Evolutionary conservation across 1,284 basidiomycete species (phyloP), one percentile per base, ranked within the genome.

Genomic region (Ustilago curta): DNA sequence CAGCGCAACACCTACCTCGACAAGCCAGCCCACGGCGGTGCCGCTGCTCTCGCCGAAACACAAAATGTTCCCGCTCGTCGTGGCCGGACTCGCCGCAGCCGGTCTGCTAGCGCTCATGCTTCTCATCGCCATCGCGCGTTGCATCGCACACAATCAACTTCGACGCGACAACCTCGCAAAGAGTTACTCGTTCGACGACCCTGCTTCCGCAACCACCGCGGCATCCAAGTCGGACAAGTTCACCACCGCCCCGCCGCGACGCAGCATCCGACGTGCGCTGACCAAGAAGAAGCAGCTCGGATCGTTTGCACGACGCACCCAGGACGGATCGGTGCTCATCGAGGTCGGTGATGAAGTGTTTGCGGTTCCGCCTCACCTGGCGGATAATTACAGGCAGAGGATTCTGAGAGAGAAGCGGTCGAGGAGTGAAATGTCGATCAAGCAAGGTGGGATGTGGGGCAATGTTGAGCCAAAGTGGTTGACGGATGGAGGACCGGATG

Each of bases 261-360:
- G 49, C 49, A 0, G 57, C 49, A 8, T 80, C 2, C 42, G 59
- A 3, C 44, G 77, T 3, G 77, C 76, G 3, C 44, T 80, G 19
- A 78, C 76, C 5, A 62, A 56, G 39, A 62, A 61, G 35, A 72
- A 76, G 37, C 43, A 66, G 44, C 50, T 80, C 6, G 73, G 74
- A 9, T 70, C 64, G 47, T 77, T 78, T 35, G 74, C 70, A 11
- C 21, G 74, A 0, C 49, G 76, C 8, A 63, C 60, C 2, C 56
- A 62, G 27, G 70, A 78, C 21, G 77, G 74, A 0, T 59, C 47
- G 16, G 78, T 80, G 3, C 37, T 80, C 14, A 70, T 80, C 54
- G 78, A 80, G 39, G 76, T 80, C 4, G 78, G 78, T 0, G 76
- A 80, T 31, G 78, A 80, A 32, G 78, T 80, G 40, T 73, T 78